Evolutionary conservation across 2,329 filamentous ascomycete genomes (phyloP).

Genomic region (Penicillium sp.): DNA sequence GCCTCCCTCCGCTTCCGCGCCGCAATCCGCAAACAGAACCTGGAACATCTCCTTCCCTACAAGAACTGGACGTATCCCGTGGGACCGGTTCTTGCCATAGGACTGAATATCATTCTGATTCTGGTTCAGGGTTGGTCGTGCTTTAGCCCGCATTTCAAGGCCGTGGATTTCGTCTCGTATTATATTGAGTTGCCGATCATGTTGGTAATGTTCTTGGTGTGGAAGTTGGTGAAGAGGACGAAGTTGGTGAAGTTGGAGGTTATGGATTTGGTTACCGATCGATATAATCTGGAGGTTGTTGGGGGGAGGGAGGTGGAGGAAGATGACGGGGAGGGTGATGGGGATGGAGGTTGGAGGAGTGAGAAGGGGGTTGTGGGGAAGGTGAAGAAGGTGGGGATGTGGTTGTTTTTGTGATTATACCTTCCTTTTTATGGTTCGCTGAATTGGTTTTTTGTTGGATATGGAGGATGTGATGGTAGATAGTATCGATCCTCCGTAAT

Average conservation of each 20-base stretch:
- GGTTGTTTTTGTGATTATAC: no score
- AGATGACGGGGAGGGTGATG: no score
- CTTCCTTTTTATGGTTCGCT: no score
- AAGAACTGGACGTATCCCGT: conserved; percentile 60
- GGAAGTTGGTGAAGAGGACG: conserved; percentile 47
- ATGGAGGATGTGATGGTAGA: no score
- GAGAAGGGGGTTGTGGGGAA: no score
- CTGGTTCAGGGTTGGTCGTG: conserved; percentile 54
- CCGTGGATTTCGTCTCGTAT: conserved; percentile 54
- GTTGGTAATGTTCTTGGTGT: conserved; percentile 46
- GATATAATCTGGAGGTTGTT: no score
- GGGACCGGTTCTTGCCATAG: conserved; percentile 50
- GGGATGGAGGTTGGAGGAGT: no score
- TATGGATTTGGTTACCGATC: conserved; percentile 48
- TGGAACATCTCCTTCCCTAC: conserved; percentile 55
- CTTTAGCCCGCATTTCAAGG: conserved; percentile 52
- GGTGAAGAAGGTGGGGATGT: no score
- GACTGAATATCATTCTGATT: conserved; percentile 53
- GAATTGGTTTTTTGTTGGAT: no score
- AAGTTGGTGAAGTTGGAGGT: conserved; percentile 37
- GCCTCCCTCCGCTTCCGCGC: conserved; percentile 57
- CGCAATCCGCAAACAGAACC: conserved; percentile 50
- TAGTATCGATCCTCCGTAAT: no score
- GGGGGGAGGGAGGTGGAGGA: no score
- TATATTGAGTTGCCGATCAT: conserved; percentile 58